These are phyloP conservation scores for Diaporthe vexans DNA, from an alignment of 2,329 filamentous ascomycete genomes.

Conservation along the genomic window DNA sequence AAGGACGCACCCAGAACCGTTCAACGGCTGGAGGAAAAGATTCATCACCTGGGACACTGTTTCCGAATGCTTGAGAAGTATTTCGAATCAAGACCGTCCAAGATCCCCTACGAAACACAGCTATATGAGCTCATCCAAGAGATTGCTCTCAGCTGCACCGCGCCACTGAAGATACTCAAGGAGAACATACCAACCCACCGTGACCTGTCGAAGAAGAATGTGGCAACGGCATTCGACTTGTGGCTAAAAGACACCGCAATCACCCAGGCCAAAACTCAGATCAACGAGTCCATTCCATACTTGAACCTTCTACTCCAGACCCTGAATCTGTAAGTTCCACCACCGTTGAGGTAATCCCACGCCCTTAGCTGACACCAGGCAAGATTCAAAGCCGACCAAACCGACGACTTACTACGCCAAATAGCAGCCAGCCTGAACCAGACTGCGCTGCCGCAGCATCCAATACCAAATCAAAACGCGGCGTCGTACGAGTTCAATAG, in stretches of 20 bases:
- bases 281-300: constrained; percentile 30
- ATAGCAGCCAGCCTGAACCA: constrained; percentile 10
- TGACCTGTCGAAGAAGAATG: not conserved
- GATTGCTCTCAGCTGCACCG: constrained; percentile 18
- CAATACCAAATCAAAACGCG: not conserved
- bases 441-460: not conserved
- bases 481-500: constrained; percentile 3
- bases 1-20: constrained; percentile 13
- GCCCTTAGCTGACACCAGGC: not conserved
- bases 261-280: constrained; percentile 13
- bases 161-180: not conserved
- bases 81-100: constrained; percentile 2
- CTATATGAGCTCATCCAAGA: constrained; percentile 29
- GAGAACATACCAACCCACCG: not conserved
- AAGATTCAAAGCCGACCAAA: constrained; percentile 35
- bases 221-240: not conserved
- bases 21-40: constrained; percentile 2
- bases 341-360: accelerated
- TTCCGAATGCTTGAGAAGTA: constrained; percentile 20
- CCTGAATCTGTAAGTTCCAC: constrained; percentile 25
- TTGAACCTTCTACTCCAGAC: constrained; percentile 18
- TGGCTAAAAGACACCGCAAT: constrained; percentile 26
- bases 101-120: constrained; percentile 13
- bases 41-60: not conserved
- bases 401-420: not conserved